Base-by-base conservation (phyloP, 192 early-diverging fungal species). In the Phlyctochytrium arcticum region DNA sequence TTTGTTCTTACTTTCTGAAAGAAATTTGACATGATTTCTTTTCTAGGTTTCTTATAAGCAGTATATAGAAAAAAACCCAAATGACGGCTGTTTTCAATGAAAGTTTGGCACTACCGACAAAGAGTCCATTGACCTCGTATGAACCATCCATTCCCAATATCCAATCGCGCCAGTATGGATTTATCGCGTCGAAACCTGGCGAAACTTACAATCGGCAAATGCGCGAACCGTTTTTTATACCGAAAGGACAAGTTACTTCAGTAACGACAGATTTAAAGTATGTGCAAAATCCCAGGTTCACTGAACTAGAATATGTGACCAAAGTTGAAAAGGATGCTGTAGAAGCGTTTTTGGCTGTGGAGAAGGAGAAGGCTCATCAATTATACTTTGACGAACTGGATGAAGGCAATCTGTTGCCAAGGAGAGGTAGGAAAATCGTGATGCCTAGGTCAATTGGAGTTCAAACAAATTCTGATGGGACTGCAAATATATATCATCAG, bases 291-390 rank as follows among this genome's bases (percentile, higher is more conserved):
- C 1, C 42, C 21, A 12, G 42, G 15, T 44, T 44, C 2, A 44
- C 1, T n/a, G 29, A 57, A 5, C 27, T 15, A n/a, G 29, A 33
- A 4, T 51, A 36, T 31, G 29, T 50, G 59, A 64, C 6, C 62
- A 64, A 64, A 12, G 55, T 57, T 2, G 55, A 17, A 26, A 26
- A 34, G 34, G 55, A n/a, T n/a, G n/a, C n/a, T n/a, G n/a, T n/a
- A n/a, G n/a, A n/a, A n/a, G n/a, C n/a, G n/a, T n/a, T n/a, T 34
- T 24, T 50, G 8, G 48, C 49, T 4, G 56, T 58, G 19, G 56
- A 64, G 27, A 64, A 64, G 15, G 29, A 51, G 26, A 60, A 59
- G 27, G 53, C 62, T 2, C 33, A 59, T 8, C 29, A 61, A 55
- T n/a, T 24, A 1, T 59, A 64, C 54, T 61, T 61, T 3, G 44